These are phyloP conservation scores for Aspergillus carlsbadensis DNA, from an alignment of 495 filamentous ascomycete genomes.

Conservation along the genomic window DNA sequence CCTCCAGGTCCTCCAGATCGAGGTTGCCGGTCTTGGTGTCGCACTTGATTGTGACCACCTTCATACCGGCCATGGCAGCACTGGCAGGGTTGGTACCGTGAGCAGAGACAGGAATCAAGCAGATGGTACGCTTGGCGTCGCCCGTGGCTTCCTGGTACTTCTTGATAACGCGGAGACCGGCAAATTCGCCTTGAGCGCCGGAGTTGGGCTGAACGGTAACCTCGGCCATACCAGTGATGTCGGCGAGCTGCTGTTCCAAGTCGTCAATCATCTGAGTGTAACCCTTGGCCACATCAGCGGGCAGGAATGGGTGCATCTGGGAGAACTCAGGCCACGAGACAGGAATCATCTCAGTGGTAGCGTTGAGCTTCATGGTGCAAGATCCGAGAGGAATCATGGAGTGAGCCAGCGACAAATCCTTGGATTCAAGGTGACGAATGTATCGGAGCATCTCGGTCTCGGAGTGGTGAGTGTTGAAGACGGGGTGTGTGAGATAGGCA, in stretches of 20 bases:
- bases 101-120: slow-evolving; percentile 93
- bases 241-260: slow-evolving; percentile 72
- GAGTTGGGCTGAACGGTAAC: slow-evolving; percentile 96
- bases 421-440: slow-evolving; percentile 91
- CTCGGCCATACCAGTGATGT: slow-evolving; percentile 88
- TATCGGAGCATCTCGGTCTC: slow-evolving; percentile 96
- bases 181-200: slow-evolving; percentile 94
- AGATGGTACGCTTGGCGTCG: slow-evolving; percentile 78
- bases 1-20: slow-evolving; percentile 80
- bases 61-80: slow-evolving; percentile 97
- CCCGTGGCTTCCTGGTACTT: slow-evolving; percentile 72
- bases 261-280: slow-evolving; percentile 69
- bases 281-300: slow-evolving; percentile 60
- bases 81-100: slow-evolving; percentile 98
- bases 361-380: slow-evolving; percentile 99
- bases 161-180: slow-evolving; percentile 89
- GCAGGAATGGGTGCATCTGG: slow-evolving; percentile 81
- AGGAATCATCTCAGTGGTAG: slow-evolving; percentile 90
- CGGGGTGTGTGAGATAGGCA: slow-evolving; percentile 81
- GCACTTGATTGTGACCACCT: slow-evolving; percentile 92
- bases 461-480: slow-evolving; percentile 96
- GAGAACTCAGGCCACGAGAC: slow-evolving; percentile 84
- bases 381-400: slow-evolving; percentile 99
- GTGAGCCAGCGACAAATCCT: slow-evolving; percentile 91
- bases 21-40: slow-evolving; percentile 86